Evolutionary conservation across 805 yeast genomes (phyloP).

Genomic region (Starmerella powellii): DNA sequence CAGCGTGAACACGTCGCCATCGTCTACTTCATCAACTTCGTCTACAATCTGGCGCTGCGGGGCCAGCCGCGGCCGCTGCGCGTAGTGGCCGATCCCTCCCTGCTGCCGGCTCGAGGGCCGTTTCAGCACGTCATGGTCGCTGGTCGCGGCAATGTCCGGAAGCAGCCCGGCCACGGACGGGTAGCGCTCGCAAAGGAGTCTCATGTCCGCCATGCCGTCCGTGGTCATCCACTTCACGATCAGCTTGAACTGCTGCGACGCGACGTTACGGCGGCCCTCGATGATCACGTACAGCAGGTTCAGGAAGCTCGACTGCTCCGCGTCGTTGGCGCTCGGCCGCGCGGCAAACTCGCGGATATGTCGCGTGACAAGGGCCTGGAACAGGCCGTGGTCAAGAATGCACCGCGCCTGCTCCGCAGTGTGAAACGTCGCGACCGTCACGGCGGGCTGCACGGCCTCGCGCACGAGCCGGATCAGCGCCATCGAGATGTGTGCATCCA

Average conservation of each 20-base stretch:
- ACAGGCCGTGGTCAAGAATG: slow-evolving; percentile 44
- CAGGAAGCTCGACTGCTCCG: slow-evolving; percentile 63
- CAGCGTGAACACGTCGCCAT: not conserved
- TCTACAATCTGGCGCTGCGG: not conserved
- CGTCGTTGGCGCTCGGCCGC: slow-evolving; percentile 42
- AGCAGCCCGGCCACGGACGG: not conserved
- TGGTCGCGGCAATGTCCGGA: not conserved
- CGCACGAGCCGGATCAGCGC: slow-evolving; percentile 6
- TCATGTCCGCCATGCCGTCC: not conserved
- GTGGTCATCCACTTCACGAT: not conserved
- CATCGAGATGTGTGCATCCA: slow-evolving; percentile 1
- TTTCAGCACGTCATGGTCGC: not conserved
- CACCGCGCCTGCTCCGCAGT: slow-evolving; percentile 23
- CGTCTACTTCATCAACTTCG: slow-evolving; percentile 2
- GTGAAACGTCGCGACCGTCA: not conserved
- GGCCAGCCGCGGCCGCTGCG: not conserved
- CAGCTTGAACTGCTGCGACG: not conserved
- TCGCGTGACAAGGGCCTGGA: slow-evolving; percentile 39
- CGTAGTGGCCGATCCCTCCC: not conserved
- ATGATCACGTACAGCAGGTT: slow-evolving; percentile 35
- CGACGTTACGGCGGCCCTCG: slow-evolving; percentile 4
- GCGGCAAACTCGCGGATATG: slow-evolving; percentile 30
- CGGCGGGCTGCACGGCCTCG: slow-evolving; percentile 3
- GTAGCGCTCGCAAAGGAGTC: not conserved
- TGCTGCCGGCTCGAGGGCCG: not conserved